Base-by-base conservation (phyloP, 108 stramenopile genomes). In the Cyclotella distinguenda region DNA sequence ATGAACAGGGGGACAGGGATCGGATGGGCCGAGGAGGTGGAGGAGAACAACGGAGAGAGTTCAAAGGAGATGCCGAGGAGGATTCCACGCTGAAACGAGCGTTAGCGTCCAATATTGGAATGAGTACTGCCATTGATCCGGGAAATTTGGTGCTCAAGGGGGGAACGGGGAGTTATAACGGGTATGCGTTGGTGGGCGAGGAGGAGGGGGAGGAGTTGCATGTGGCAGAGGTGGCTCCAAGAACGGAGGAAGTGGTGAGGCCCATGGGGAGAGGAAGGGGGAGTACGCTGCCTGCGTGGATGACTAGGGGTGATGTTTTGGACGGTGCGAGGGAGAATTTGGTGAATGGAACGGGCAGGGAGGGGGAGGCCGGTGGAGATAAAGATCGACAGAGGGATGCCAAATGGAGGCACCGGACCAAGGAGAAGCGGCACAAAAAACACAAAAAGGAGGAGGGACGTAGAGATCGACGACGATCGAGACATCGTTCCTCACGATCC, bases 111-210 rank as follows among this genome's bases (percentile, higher is more conserved):
- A 72, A 67, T 56, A 88, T 88, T 63, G 87, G 87, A 9, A 86
- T 88, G 70, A 81, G 80, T 9, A 83, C 70, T 15, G 87, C 87
- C 12, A 60, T 75, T 25, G 87, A 88, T 79, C 87, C 87, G 67
- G 82, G 57, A 27, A 71, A 59, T 62, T 66, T 73, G 54, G 61
- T 64, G 32, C 57, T 64, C 30, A 74, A 64, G 28, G 70, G 77
- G 1, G 57, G 19, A n/a, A 38, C 13, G 7, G 21, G 34, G 1
- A 35, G 18, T 21, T 71, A 68, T 18, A 83, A 83, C 54, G 87
- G 87, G 23, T 88, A 88, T 58, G 66, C 70, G 1, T 68, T 88
- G 34, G 83, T 88, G 19, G 83, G 73, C 11, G 87, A 88, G 42
- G 83, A 82, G 30, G 87, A 88, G 59, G 87, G 84, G 10, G 87